These are phyloP conservation scores for Trichoderma asperelloides DNA, from an alignment of 495 filamentous ascomycete genomes.

Conservation along the genomic window DNA sequence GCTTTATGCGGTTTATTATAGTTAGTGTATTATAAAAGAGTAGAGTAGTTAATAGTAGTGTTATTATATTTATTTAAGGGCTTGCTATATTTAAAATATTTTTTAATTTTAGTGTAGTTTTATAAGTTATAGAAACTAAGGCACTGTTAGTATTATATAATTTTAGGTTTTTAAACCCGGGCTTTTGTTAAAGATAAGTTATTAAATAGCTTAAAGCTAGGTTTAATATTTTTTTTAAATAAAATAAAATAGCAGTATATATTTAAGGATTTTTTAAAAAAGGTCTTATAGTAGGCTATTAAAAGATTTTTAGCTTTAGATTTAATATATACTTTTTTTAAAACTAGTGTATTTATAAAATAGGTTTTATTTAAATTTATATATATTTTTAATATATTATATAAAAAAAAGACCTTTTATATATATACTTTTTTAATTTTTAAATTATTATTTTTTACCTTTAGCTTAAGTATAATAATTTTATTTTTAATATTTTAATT, in stretches of 20 bases:
- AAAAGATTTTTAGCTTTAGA: background rate
- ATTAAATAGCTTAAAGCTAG: background rate
- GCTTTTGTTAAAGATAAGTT: background rate
- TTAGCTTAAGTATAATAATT: background rate
- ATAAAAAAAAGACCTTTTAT: background rate
- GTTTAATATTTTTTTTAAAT: background rate
- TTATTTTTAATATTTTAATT: background rate
- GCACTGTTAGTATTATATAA: background rate
- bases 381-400: background rate
- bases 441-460: background rate
- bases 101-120: background rate
- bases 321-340: background rate
- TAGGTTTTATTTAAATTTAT: background rate
- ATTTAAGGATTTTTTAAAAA: background rate
- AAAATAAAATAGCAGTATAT: background rate
- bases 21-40: background rate
- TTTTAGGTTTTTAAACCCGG: background rate
- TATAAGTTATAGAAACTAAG: background rate
- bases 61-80: background rate
- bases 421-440: no score
- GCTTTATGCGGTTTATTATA: background rate
- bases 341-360: background rate
- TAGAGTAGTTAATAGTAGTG: background rate
- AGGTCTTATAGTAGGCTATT: background rate
- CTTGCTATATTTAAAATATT: background rate